Evolutionary conservation across 2,329 filamentous ascomycete species (phyloP).

Genomic region (Venturia nashicola): DNA sequence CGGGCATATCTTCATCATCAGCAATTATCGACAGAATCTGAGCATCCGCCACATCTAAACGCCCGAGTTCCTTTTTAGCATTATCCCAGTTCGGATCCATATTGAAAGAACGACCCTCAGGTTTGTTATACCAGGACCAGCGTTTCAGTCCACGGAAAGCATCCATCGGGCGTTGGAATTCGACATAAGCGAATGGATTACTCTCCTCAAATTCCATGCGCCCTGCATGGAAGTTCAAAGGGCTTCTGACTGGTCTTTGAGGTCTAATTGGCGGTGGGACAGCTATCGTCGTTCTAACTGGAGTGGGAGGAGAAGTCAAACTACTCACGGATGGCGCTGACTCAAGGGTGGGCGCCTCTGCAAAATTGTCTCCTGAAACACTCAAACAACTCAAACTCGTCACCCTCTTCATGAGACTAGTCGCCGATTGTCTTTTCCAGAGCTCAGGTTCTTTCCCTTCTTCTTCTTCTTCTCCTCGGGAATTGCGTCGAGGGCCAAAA

Average conservation of each 20-base stretch:
- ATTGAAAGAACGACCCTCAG: neutral
- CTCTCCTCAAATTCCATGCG: neutral
- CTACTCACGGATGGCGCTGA: neutral
- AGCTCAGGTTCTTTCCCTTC: neutral
- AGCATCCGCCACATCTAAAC: neutral
- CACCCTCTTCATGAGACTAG: neutral
- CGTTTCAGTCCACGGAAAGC: neutral
- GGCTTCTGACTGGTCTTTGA: neutral
- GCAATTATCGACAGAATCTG: neutral
- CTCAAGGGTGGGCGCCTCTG: neutral
- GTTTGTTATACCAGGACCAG: neutral
- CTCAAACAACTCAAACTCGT: neutral
- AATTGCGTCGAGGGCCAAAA: neutral
- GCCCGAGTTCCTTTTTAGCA: neutral
- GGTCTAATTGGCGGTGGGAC: neutral
- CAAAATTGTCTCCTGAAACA: neutral
- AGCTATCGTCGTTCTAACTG: neutral
- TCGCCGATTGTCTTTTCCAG: neutral
- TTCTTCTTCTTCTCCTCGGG: neutral
- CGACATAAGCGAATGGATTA: neutral
- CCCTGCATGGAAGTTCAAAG: neutral
- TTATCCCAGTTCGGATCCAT: neutral
- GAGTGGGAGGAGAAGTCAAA: neutral
- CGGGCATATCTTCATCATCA: neutral
- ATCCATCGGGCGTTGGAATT: neutral